These are phyloP conservation scores for Solanum hybrid DNA, from an alignment of 305 asterid genomes.

Conservation along the genomic window DNA sequence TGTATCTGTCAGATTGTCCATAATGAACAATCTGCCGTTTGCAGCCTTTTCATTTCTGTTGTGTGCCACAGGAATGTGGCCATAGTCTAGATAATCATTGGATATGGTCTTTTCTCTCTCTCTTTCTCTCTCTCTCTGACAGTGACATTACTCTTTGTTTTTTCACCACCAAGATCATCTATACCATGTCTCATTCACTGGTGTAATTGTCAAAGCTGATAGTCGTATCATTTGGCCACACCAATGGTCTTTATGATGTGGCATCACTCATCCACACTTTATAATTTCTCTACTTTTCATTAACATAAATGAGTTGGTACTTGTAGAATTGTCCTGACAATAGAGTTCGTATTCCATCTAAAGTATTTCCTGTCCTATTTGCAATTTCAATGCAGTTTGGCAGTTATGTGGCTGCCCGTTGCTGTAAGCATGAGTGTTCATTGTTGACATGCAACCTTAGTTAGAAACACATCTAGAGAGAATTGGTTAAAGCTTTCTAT, in stretches of 20 bases:
- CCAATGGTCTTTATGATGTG: neutral
- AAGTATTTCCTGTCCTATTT: neutral
- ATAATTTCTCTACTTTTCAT: neutral
- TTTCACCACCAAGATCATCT: neutral
- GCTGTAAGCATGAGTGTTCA: neutral
- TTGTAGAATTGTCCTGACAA: neutral
- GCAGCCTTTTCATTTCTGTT: neutral
- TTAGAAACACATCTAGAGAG: neutral
- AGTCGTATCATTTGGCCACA: neutral
- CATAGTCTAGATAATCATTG: neutral
- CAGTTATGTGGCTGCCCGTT: neutral
- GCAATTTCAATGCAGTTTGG: neutral
- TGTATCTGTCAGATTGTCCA: neutral
- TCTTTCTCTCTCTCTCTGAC: neutral
- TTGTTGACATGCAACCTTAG: neutral
- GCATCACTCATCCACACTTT: neutral
- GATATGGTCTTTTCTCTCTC: neutral
- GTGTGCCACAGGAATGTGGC: neutral
- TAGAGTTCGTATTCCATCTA: neutral
- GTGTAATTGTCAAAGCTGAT: neutral
- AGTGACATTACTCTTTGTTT: neutral
- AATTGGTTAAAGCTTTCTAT: neutral
- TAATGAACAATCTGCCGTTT: neutral
- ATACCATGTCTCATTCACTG: neutral
- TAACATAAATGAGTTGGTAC: neutral